A percentile compares a stretch with the other conserved stretches of the same genome.
phyloP scores from a whole-genome alignment of 2,329 filamentous ascomycete species.

The Macroventuria anomochaeta region DNA sequence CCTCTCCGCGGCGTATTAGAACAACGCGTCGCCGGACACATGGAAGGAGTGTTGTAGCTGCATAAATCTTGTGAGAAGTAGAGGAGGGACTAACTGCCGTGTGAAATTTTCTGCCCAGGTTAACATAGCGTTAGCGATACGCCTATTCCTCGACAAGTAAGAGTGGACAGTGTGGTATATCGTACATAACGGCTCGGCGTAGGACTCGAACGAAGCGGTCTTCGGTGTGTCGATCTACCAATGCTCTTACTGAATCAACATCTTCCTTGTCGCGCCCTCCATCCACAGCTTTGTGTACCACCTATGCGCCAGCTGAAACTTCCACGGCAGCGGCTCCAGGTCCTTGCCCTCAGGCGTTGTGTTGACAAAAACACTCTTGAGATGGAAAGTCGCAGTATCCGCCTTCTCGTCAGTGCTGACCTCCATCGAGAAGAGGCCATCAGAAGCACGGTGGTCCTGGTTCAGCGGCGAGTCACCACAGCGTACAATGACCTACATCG shows the following conservation, averaged over 20 bases:
- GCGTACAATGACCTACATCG: slow-evolving; percentile 44
- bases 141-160: neutral
- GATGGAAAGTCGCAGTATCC: slow-evolving; percentile 47
- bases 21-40: neutral
- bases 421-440: slow-evolving; percentile 50
- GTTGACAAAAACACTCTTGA: slow-evolving; percentile 51
- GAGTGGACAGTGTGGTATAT: neutral
- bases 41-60: neutral
- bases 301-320: slow-evolving; percentile 42
- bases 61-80: too few relatives aligned
- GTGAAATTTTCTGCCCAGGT: too few relatives aligned
- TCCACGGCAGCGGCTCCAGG: slow-evolving; percentile 34
- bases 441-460: slow-evolving; percentile 36
- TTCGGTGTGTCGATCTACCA: neutral
- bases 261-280: slow-evolving; percentile 49
- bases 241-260: slow-evolving; percentile 29
- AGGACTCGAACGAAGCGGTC: neutral
- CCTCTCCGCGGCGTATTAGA: neutral
- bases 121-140: too few relatives aligned
- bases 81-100: too few relatives aligned
- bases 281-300: slow-evolving; percentile 52
- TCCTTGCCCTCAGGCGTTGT: slow-evolving; percentile 46
- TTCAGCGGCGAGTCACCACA: slow-evolving; percentile 49
- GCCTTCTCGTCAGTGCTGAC: slow-evolving; percentile 47
- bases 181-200: neutral